phyloP scores from a whole-genome alignment of 2,329 filamentous ascomycete species.

The Fusarium paranaense region DNA sequence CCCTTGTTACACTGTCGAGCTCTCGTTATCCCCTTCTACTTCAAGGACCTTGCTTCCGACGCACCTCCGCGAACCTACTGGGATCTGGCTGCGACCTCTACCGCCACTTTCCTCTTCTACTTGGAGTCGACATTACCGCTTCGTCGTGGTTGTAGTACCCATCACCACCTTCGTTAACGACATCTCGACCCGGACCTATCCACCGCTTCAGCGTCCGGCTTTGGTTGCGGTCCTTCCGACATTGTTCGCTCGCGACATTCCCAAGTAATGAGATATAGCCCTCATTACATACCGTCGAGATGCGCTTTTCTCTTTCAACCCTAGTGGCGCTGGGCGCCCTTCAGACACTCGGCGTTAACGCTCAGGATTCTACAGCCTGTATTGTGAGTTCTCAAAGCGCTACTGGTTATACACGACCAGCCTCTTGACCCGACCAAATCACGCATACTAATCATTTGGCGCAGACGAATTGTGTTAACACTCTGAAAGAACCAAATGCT shows the following conservation, averaged over 20 bases:
- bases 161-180: neutral
- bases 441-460: conserved; percentile 16
- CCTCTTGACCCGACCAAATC: neutral
- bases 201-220: neutral
- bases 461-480: conserved; percentile 29
- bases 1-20: conserved; percentile 24
- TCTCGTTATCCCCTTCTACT: conserved; percentile 25
- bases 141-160: neutral
- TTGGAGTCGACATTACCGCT: neutral
- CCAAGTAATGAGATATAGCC: conserved; percentile 5
- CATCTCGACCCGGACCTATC: neutral
- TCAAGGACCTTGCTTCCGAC: conserved; percentile 20
- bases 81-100: conserved; percentile 19
- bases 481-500: conserved; percentile 14
- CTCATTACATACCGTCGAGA: conserved; percentile 25
- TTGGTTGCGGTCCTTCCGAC: neutral
- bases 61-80: neutral
- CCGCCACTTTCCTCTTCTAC: neutral
- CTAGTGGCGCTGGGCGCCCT: conserved; percentile 47
- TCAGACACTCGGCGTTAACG: conserved; percentile 41
- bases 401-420: neutral
- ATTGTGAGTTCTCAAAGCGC: conserved; percentile 45
- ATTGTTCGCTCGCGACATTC: neutral
- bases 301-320: conserved; percentile 45
- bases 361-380: conserved; percentile 35